Conservation (phyloP, 2,329 filamentous ascomycete genomes). For the Sporothrix brasiliensis region DNA sequence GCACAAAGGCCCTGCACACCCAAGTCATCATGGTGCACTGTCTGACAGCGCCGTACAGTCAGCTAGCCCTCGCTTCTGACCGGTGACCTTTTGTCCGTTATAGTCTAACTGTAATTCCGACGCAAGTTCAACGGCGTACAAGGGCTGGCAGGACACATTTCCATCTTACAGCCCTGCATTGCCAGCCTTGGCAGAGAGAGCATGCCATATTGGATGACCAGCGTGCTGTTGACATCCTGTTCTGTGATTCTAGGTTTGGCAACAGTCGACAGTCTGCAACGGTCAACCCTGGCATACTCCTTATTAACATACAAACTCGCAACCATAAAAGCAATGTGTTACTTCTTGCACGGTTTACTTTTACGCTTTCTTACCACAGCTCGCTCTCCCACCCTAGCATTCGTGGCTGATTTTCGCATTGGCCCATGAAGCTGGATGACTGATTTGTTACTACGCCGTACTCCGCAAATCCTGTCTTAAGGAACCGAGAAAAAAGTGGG, state of each 20-base stretch:
- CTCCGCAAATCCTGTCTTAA: not conserved
- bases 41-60: not conserved
- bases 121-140: too few relatives aligned
- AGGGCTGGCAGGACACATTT: too few relatives aligned
- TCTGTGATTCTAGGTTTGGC: not conserved
- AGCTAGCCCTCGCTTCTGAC: not conserved
- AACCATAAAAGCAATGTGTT: not conserved
- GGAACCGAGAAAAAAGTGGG: not conserved
- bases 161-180: not conserved
- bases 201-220: not conserved
- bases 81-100: not conserved
- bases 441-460: not conserved
- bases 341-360: not conserved
- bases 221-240: not conserved
- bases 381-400: slow-evolving; percentile 9
- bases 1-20: not conserved
- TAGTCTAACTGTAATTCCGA: not conserved
- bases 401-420: too few relatives aligned
- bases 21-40: not conserved
- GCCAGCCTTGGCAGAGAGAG: not conserved
- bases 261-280: not conserved
- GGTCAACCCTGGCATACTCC: not conserved
- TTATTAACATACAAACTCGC: not conserved
- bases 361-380: not conserved
- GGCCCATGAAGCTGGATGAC: not conserved